Evolutionary conservation across 1,284 basidiomycete genomes (phyloP), one percentile per base, ranked within the genome.

Genomic region (Fomitopsis schrenkii): DNA sequence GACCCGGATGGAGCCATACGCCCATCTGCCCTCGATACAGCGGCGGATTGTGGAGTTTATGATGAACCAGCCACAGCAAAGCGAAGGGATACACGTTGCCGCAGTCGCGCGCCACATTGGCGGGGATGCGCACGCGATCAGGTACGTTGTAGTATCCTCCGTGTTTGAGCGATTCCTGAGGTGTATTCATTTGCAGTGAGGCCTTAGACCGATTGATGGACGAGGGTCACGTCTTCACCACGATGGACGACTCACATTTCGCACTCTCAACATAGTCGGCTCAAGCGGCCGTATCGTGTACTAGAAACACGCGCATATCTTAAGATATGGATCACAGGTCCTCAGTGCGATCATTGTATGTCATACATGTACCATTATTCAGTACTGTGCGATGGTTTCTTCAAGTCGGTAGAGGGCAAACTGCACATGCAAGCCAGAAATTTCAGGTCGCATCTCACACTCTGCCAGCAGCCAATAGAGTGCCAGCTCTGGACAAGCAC

Each of bases 201-300:
- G 83, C 82, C 9, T 71, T 86, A 59, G 81, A 84, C 64, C 65
- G 69, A 40, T 77, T 88, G 57, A 80, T 85, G 73, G 74, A 78
- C 45, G 82, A 86, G 12, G 86, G 86, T 5, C 72, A 79, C 63
- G 74, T 87, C 50, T 88, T 77, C 70, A 82, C 78, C 38, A 86
- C 84, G 0, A 77, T 79, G 30, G 80, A 84, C 65, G 83, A 85
- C 40, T 74, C 72, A 35, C 77, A 79, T 60, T 78, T 75, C 67
- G 64, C 61, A n/a, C 60, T 77, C 22, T 75, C 75, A 7, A 54
- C 52, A 22, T 54, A 33, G 19, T 19, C 10, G 8, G 33, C 14
- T 10, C 17, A 19, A 5, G n/a, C 52, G 12, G 2, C 19, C 35
- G 35, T 38, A 9, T 28, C 10, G 45, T 48, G 22, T 46, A 19